phyloP scores from a whole-genome alignment of 192 early-diverging fungal genomes.

The Gorgonomyces haynaldii region DNA sequence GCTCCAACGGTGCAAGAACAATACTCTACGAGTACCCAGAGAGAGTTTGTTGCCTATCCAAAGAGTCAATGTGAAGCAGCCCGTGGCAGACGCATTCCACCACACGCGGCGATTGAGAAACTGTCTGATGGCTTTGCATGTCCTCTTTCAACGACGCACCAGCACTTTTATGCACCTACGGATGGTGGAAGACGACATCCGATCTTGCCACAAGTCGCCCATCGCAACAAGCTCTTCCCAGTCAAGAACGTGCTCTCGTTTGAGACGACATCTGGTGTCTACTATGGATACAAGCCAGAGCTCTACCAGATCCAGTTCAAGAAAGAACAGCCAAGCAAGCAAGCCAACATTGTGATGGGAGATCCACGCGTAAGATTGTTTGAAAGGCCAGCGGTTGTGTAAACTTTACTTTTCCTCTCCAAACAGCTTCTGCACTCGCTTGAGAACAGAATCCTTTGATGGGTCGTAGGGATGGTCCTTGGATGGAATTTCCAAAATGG shows the following conservation, averaged over 20 bases:
- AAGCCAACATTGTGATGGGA: too few relatives aligned
- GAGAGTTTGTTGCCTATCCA: neutral
- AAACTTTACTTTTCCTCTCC: too few relatives aligned
- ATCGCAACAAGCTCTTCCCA: conserved; percentile 2
- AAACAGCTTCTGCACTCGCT: conserved; percentile 39
- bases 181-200: neutral
- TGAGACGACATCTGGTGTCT: neutral
- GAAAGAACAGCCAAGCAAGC: too few relatives aligned
- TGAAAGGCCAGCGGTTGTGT: too few relatives aligned
- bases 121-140: neutral
- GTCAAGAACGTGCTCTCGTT: neutral
- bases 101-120: neutral
- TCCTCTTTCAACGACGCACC: neutral
- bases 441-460: conserved; percentile 46
- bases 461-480: conserved; percentile 98
- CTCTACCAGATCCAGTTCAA: too few relatives aligned
- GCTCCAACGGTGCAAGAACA: neutral
- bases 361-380: too few relatives aligned
- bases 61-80: neutral
- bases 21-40: conserved; percentile 1
- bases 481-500: conserved; percentile 95
- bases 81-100: neutral
- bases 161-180: neutral
- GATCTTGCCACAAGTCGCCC: neutral
- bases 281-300: neutral